phyloP scores from a whole-genome alignment of 2,329 filamentous ascomycete species.

The Hypoxylon sp. region DNA sequence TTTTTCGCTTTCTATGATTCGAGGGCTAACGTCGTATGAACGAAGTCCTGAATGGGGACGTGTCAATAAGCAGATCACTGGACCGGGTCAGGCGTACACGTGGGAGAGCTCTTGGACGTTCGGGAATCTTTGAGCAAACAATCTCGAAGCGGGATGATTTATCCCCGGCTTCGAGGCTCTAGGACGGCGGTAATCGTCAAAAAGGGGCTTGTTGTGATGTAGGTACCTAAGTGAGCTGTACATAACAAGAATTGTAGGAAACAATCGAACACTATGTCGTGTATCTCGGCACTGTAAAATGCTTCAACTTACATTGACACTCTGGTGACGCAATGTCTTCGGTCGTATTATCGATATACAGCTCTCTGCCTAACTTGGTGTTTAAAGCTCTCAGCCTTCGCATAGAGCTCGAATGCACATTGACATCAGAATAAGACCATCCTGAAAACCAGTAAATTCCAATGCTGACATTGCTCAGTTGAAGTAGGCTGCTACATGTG shows the following conservation, averaged over 20 bases:
- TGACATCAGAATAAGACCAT: conserved; percentile 45
- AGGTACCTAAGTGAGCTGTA: conserved; percentile 21
- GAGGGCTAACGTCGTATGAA: conserved; percentile 38
- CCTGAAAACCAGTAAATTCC: conserved; percentile 2
- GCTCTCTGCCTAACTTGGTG: background rate
- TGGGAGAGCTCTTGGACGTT: conserved; percentile 65
- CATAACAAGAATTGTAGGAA: conserved; percentile 23
- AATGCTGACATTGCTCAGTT: conserved; percentile 14
- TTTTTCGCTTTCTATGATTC: conserved; percentile 12
- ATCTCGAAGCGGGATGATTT: background rate
- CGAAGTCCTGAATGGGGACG: conserved; percentile 62
- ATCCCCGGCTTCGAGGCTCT: background rate
- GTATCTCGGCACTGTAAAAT: conserved; percentile 7
- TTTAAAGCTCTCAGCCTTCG: background rate
- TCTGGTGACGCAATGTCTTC: conserved; percentile 8
- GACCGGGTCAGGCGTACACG: conserved; percentile 59
- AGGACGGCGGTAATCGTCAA: background rate
- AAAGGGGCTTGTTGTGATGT: conserved; percentile 3
- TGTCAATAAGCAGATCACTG: conserved; percentile 58
- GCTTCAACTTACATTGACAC: conserved; percentile 2
- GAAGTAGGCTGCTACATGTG: background rate
- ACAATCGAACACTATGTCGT: conserved; percentile 7
- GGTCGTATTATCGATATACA: background rate
- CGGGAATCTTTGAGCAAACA: conserved; percentile 46
- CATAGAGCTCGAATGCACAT: conserved; percentile 27